Base-by-base conservation (phyloP, 2,329 filamentous ascomycete genomes). In the Tolypocladium amazonense region DNA sequence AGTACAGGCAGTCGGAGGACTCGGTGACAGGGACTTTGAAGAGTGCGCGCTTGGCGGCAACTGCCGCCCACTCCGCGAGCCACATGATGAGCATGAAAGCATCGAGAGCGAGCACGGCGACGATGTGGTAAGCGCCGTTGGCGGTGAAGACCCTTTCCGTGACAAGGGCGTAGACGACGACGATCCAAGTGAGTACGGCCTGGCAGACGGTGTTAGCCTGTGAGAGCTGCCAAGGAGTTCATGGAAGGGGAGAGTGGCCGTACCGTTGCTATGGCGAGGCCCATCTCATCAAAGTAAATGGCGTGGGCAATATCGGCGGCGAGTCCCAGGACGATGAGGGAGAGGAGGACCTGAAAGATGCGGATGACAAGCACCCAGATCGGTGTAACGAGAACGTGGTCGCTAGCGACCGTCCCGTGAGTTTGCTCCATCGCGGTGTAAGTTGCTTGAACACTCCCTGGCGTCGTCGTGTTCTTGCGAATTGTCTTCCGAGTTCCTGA, bases 121-220 rank as follows among this genome's bases (percentile, higher is more conserved):
- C 71, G 60, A 79, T 71, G 62, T 80, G 75, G 64, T 81, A 80
- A 23, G 68, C 65, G 1, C 58, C 30, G 25, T 68, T 73, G 45
- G 75, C 69, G 5, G 65, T 61, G 8, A 68, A 12, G 20, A 76
- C 61, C 59, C 73, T 77, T 60, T 79, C 77, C 25, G 76, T 69
- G 3, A 77, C 62, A 62, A 80, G 56, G 25, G 68, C 65, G 68
- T 81, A 81, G 14, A 67, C 63, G 38, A 78, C 67, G 50, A 75
- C 67, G 38, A 79, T 56, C 77, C 77, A 80, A 30, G 78, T 80
- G 63, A 81, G 70, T 62, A 81, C 58, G 20, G 71, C 67, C 78
- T 80, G 41, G 47, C 45, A 45, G 3, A 37, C 41, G 57, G 30
- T 54, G 58, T 62, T 58, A 62, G 65, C 63, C 11, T 11, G 20